Percentiles rank a stretch among this genome's conserved stretches.
phyloP scores from a whole-genome alignment of 495 filamentous ascomycete species.

The Talaromyces ruber region DNA sequence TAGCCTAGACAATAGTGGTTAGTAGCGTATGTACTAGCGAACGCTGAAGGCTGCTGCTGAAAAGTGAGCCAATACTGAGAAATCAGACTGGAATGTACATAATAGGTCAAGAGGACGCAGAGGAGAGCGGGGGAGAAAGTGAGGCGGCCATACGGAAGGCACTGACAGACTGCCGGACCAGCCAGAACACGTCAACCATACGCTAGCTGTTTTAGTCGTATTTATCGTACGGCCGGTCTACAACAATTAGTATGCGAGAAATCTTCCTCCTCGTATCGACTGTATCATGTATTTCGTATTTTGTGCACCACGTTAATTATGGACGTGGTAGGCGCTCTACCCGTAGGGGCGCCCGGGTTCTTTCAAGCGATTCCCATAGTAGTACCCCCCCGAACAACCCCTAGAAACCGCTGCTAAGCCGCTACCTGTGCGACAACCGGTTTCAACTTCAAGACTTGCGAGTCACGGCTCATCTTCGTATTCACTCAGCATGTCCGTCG shows the following conservation, averaged over 20 bases:
- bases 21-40: neutral
- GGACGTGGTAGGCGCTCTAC: neutral
- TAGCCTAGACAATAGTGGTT: neutral
- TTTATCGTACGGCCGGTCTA: neutral
- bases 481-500: neutral
- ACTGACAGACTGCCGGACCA: conserved; percentile 18
- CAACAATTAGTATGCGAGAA: neutral
- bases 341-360: neutral
- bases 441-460: neutral
- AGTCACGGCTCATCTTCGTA: neutral
- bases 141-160: conserved; percentile 42
- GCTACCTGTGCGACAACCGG: neutral
- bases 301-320: neutral
- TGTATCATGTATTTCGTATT: neutral
- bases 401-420: neutral
- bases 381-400: neutral
- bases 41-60: neutral
- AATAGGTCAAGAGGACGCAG: no score
- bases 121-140: no score
- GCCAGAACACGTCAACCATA: conserved; percentile 2
- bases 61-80: no score
- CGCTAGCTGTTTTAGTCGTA: neutral
- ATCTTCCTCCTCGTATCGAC: neutral
- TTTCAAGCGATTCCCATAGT: neutral
- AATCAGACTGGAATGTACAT: neutral